A percentile compares a stretch with the other conserved stretches of the same genome.
These are phyloP conservation scores for Papiliotrema nemorosa DNA, from an alignment of 1,284 basidiomycete genomes.

Conservation along the genomic window DNA sequence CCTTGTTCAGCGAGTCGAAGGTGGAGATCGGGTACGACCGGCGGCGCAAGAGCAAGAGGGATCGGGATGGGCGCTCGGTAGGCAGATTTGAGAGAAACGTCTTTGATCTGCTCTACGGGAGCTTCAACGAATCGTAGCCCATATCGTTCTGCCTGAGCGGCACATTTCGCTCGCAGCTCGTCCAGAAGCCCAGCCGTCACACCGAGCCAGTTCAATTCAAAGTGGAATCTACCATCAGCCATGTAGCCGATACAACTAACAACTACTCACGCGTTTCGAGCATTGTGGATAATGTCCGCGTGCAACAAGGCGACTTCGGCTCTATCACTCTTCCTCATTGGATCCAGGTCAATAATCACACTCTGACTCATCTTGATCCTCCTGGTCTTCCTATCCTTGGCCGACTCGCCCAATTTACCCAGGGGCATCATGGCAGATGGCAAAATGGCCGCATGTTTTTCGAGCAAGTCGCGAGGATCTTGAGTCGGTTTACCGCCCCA, in stretches of 20 bases:
- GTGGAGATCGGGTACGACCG: constrained; percentile 64
- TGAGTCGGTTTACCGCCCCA: constrained; percentile 24
- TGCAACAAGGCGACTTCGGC: constrained; percentile 83
- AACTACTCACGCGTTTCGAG: constrained; percentile 61
- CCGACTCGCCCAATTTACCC: constrained; percentile 3
- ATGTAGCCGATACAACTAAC: no score
- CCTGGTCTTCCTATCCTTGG: constrained; percentile 55
- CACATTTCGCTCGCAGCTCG: constrained; percentile 80
- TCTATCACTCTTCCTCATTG: constrained; percentile 72
- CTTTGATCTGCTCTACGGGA: constrained; percentile 77
- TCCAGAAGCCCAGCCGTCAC: constrained; percentile 95
- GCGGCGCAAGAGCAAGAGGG: constrained; percentile 67
- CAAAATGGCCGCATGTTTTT: constrained; percentile 17
- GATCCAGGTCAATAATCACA: constrained; percentile 82
- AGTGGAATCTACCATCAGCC: constrained; percentile 62
- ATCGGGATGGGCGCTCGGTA: constrained; percentile 86
- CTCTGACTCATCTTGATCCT: constrained; percentile 74
- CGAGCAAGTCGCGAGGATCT: constrained; percentile 19
- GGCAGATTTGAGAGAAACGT: constrained; percentile 73
- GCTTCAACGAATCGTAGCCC: constrained; percentile 91
- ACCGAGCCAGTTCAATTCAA: constrained; percentile 96
- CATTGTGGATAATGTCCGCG: constrained; percentile 88
- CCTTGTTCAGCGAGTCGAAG: constrained; percentile 57
- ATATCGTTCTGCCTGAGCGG: constrained; percentile 78
- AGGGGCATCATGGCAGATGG: constrained; percentile 11